Conservation (phyloP, 2,329 filamentous ascomycete species). For the Phyllosticta citribraziliensis region DNA sequence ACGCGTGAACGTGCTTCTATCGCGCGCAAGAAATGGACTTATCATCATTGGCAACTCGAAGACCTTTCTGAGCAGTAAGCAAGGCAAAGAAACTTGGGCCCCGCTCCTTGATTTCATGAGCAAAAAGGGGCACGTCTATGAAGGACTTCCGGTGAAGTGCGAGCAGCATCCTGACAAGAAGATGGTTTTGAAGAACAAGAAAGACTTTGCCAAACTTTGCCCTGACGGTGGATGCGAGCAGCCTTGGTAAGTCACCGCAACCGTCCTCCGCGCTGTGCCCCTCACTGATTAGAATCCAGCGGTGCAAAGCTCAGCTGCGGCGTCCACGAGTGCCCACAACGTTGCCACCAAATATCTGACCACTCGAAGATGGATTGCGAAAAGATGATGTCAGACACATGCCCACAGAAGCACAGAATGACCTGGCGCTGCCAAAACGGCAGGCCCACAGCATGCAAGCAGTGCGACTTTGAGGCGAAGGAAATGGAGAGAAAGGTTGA, state of each 20-base stretch:
- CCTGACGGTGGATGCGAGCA: constrained; percentile 62
- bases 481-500: constrained; percentile 34
- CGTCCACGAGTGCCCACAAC: constrained; percentile 47
- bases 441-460: constrained; percentile 32
- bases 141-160: constrained; percentile 28
- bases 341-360: constrained; percentile 53
- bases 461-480: constrained; percentile 44
- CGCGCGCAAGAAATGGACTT: constrained; percentile 54
- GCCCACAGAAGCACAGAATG: constrained; percentile 42
- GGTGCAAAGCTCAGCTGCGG: constrained; percentile 45
- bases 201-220: constrained; percentile 52
- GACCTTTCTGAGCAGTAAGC: constrained; percentile 53
- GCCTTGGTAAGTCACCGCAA: constrained; percentile 43
- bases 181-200: constrained; percentile 36
- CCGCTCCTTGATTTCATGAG: constrained; percentile 49
- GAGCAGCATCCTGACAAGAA: constrained; percentile 34
- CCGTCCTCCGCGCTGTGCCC: neutral
- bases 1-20: constrained; percentile 60
- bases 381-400: constrained; percentile 36
- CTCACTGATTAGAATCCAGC: constrained; percentile 25
- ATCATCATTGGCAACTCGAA: constrained; percentile 61
- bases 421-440: constrained; percentile 38
- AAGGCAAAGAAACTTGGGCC: constrained; percentile 48
- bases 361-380: constrained; percentile 47
- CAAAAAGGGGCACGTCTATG: constrained; percentile 34